A percentile compares a stretch with the other conserved stretches of the same genome.
These are phyloP conservation scores for Alternaria sp. DNA, from an alignment of 2,329 filamentous ascomycete genomes.

Conservation along the genomic window DNA sequence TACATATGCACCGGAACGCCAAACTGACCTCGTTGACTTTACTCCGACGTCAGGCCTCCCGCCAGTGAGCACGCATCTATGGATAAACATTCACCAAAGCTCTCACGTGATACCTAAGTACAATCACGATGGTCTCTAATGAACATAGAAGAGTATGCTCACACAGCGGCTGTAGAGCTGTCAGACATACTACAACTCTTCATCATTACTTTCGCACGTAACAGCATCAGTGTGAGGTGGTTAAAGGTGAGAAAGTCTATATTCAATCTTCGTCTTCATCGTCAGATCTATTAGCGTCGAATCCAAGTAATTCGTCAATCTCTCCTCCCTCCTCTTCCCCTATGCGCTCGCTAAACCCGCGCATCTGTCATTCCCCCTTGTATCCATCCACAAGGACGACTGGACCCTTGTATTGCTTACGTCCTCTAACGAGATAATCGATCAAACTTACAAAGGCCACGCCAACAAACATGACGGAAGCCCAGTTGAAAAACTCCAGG, in stretches of 20 bases:
- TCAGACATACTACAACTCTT: neutral
- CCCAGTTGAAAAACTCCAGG: constrained; percentile 47
- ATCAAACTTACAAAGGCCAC: constrained; percentile 36
- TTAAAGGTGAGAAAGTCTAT: neutral
- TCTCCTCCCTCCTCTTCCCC: neutral
- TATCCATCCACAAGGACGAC: constrained; percentile 40
- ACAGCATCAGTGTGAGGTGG: neutral
- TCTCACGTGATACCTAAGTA: neutral
- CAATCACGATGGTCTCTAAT: neutral
- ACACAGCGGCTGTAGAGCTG: neutral
- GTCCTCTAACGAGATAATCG: constrained; percentile 42
- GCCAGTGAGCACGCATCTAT: neutral
- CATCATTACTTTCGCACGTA: neutral
- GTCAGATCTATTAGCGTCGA: neutral
- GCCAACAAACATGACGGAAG: constrained; percentile 48
- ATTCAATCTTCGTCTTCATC: constrained; percentile 9
- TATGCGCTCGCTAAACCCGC: neutral
- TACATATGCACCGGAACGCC: neutral
- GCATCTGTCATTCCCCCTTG: constrained; percentile 28
- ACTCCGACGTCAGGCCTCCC: neutral
- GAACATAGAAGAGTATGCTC: neutral
- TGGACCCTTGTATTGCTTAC: constrained; percentile 47
- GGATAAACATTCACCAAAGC: neutral
- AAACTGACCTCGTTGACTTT: neutral
- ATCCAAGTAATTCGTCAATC: neutral